Percentiles rank a stretch among this genome's conserved stretches.
Conservation (phyloP, 345 rosid genomes). For the Eucalyptus globulus region DNA sequence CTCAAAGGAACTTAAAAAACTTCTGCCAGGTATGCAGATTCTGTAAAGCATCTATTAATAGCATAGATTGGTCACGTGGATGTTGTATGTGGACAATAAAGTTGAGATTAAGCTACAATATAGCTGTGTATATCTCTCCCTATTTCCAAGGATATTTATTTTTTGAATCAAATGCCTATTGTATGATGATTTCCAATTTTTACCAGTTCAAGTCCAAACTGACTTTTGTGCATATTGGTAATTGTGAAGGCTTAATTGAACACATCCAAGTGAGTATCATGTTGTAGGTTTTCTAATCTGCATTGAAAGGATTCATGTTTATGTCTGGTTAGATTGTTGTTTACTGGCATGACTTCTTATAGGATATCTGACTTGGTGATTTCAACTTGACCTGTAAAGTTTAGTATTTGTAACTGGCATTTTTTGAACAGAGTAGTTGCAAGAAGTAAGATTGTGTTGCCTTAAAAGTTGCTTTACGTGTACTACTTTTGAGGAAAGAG, state of each 20-base stretch:
- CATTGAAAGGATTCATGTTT: neutral
- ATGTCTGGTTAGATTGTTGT: neutral
- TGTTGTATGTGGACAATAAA: neutral
- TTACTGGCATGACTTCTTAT: neutral
- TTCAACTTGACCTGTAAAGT: neutral
- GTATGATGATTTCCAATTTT: neutral
- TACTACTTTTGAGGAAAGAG: neutral
- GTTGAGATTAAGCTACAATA: neutral
- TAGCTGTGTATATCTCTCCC: neutral
- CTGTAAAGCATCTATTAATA: neutral
- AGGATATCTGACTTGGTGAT: neutral
- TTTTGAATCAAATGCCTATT: neutral
- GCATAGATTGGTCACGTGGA: neutral
- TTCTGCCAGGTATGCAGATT: conserved; percentile 34
- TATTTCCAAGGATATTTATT: neutral
- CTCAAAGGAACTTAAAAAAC: conserved; percentile 76
- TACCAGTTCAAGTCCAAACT: neutral
- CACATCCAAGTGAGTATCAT: neutral
- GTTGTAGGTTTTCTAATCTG: neutral
- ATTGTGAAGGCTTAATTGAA: neutral
- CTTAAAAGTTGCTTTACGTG: neutral
- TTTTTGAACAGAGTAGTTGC: neutral
- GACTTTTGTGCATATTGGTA: neutral
- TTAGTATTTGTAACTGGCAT: neutral
- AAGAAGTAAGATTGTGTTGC: neutral